phyloP scores from a whole-genome alignment of 2,329 filamentous ascomycete genomes.

The Eutypella sp. region DNA sequence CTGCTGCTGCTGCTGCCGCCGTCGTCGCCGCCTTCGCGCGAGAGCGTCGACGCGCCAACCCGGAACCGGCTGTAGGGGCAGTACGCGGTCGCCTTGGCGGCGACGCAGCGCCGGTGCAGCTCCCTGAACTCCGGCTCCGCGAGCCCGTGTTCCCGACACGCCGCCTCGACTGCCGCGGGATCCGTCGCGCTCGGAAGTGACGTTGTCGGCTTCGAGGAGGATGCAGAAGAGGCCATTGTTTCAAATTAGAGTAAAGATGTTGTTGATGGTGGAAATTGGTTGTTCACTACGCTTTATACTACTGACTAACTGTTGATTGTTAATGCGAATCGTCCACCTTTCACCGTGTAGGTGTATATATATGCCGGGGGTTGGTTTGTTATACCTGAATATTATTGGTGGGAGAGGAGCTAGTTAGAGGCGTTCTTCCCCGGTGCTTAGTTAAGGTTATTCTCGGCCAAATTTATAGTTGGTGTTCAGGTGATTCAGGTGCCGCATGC shows the following conservation, averaged over 20 bases:
- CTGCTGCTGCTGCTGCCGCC: conserved; percentile 80
- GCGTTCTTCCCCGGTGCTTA: no score
- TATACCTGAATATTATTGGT: not conserved
- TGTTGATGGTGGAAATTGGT: no score
- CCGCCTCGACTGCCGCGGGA: conserved; percentile 21
- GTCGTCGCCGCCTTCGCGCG: conserved; percentile 46
- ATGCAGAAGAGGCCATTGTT: conserved; percentile 3
- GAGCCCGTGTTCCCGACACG: conserved; percentile 43
- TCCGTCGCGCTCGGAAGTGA: no score
- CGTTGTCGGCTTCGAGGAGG: no score
- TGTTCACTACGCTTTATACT: no score
- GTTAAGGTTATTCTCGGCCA: not conserved
- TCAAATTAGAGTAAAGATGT: no score
- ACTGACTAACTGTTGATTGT: no score
- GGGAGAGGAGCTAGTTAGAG: not conserved
- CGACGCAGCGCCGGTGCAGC: conserved; percentile 58
- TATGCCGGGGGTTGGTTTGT: no score
- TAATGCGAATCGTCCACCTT: no score
- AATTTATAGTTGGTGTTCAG: not conserved
- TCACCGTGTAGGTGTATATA: no score
- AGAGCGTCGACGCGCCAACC: conserved; percentile 77
- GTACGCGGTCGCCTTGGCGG: conserved; percentile 76
- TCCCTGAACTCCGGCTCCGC: conserved; percentile 58
- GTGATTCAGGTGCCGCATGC: not conserved
- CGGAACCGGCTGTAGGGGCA: conserved; percentile 92